Conservation (phyloP, 768 basidiomycete species). For the Phaeotremella fagi region DNA sequence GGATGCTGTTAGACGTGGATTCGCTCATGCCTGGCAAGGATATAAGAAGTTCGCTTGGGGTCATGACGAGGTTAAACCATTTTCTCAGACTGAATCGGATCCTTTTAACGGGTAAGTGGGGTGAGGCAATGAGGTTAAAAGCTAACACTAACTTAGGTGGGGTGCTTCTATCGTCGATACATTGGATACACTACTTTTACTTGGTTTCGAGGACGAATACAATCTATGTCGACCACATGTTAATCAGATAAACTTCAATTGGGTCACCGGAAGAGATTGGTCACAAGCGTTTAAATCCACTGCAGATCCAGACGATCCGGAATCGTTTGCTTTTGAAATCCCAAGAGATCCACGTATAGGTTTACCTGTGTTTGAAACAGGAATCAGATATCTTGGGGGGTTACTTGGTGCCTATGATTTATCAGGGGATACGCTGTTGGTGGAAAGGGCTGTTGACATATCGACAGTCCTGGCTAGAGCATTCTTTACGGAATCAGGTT, state of each 20-base stretch:
- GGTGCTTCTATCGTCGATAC: conserved; percentile 47
- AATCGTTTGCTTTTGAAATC: conserved; percentile 5
- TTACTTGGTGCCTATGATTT: conserved; percentile 51
- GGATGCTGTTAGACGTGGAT: conserved; percentile 45
- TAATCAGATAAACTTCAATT: conserved; percentile 44
- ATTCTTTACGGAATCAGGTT: conserved; percentile 47
- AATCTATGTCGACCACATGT: conserved; percentile 44
- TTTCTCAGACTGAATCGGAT: conserved; percentile 32
- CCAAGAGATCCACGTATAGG: conserved; percentile 13
- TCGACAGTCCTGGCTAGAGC: conserved; percentile 47
- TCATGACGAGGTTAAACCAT: conserved; percentile 45
- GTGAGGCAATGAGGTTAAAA: not conserved
- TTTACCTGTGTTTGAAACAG: conserved; percentile 50
- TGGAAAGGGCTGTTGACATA: conserved; percentile 50
- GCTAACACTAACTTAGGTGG: conserved; percentile 30
- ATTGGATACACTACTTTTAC: conserved; percentile 43
- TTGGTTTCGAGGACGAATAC: conserved; percentile 46
- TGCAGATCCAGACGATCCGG: conserved; percentile 6
- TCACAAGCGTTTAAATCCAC: conserved; percentile 19
- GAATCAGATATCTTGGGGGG: conserved; percentile 52
- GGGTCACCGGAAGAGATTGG: conserved; percentile 43
- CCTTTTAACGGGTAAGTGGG: conserved; percentile 43
- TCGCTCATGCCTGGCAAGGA: conserved; percentile 45
- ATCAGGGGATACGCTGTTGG: conserved; percentile 49
- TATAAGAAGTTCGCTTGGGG: conserved; percentile 48